Base-by-base conservation (phyloP, 2,329 filamentous ascomycete genomes). In the Pleochaeta shiraiana region DNA sequence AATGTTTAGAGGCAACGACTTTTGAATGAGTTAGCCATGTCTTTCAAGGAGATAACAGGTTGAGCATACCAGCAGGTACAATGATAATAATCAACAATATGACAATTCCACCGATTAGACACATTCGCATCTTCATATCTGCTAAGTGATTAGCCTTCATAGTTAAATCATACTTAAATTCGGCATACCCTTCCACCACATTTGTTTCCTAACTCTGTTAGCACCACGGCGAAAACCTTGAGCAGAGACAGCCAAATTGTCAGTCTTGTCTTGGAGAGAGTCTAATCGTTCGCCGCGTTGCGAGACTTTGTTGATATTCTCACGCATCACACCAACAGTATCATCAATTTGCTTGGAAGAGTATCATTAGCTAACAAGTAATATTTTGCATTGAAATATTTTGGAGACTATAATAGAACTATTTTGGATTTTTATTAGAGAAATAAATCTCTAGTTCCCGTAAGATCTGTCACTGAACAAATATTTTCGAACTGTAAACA, bases 101-200 rank as follows among this genome's bases (percentile, higher is more conserved):
- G 75, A 97, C 87, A 76, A 98, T 87, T 72, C 91, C 93, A 66
- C 85, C 81, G 74, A 95, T 87, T 71, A 98, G 80, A 78, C 92
- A 97, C 81, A 96, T 93, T 76, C 93, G 86, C 93, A 98, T 98
- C 84, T 97, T 97, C 90, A 96, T 95, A 74, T 97, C 92, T 83
- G 34, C 59, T 24, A 61, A 21, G 14, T 2, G 19, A 11, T 63
- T 28, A 63, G 4, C 9, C 16, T 19, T 59, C 4, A 5, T 59
- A 4, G 7, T 50, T 21, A 2, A 26, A 5, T 31, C 11, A n/a
- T 31, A 16, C 5, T 59, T 19, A 16, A 24, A 12, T 63, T 6
- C 30, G 47, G 28, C 60, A 63, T 65, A 66, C 68, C 69, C 59
- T 97, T 97, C 92, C 91, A 97, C 92, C 92, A 97, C 92, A 97